A percentile compares a stretch with the other conserved stretches of the same genome.
Evolutionary conservation across 495 filamentous ascomycete genomes (phyloP).

Genomic region (Saxophila tyrrhenica): DNA sequence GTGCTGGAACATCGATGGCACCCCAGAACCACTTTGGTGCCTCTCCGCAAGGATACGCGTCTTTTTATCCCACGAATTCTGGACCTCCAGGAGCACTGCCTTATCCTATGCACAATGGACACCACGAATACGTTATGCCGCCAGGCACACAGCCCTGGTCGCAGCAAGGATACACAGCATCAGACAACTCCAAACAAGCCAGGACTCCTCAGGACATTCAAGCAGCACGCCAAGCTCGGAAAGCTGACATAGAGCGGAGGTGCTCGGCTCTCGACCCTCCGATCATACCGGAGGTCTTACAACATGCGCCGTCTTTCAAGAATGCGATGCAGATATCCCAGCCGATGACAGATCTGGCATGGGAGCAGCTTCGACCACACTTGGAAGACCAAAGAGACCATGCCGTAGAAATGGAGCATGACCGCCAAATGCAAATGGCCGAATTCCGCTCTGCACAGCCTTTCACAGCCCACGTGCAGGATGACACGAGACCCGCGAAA

Average conservation of each 20-base stretch:
- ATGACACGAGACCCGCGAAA: constrained; percentile 44
- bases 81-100: too few species aligned
- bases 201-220: neutral
- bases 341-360: constrained; percentile 51
- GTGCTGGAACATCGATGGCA: neutral
- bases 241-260: constrained; percentile 57
- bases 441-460: constrained; percentile 34
- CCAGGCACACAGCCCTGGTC: too few species aligned
- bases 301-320: constrained; percentile 57
- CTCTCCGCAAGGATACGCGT: too few species aligned
- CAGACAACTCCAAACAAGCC: neutral
- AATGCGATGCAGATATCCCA: constrained; percentile 55
- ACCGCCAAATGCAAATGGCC: constrained; percentile 31
- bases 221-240: constrained; percentile 28
- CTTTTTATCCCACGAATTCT: too few species aligned
- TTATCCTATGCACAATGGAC: too few species aligned
- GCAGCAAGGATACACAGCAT: too few species aligned
- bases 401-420: constrained; percentile 44
- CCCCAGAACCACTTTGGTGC: neutral
- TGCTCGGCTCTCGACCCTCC: constrained; percentile 52
- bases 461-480: constrained; percentile 33
- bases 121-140: neutral
- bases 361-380: constrained; percentile 53
- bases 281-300: constrained; percentile 44
- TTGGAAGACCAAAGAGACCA: constrained; percentile 50